Conservation (phyloP, 495 filamentous ascomycete species). For the Astrothelium macrocarpum region DNA sequence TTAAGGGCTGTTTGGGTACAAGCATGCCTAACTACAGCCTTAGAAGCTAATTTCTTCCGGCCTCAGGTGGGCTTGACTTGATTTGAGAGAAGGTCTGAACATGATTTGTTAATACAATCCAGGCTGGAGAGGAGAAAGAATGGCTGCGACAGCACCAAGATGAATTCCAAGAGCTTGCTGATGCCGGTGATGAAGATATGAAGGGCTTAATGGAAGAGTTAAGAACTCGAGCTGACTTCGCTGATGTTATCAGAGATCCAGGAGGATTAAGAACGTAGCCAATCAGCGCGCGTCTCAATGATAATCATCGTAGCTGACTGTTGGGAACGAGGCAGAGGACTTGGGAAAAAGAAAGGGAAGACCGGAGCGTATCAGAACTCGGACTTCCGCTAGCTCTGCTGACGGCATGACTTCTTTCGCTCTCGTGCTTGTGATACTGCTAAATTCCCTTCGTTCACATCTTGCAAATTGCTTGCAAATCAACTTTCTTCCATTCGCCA, state of each 20-base stretch:
- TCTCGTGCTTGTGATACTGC: background rate
- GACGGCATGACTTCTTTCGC: background rate
- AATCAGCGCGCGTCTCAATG: background rate
- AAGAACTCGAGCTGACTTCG: background rate
- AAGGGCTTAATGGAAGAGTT: slow-evolving; percentile 2
- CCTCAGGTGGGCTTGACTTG: background rate
- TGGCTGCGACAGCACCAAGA: background rate
- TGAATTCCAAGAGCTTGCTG: background rate
- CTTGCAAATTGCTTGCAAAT: background rate
- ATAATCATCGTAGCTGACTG: background rate
- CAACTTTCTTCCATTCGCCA: background rate
- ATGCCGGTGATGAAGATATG: background rate
- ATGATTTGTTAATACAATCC: background rate
- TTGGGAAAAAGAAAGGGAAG: background rate
- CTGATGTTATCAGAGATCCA: background rate
- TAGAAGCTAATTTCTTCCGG: background rate
- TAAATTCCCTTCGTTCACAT: background rate
- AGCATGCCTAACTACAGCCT: background rate
- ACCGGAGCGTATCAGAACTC: background rate
- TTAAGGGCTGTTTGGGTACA: background rate
- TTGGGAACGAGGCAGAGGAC: background rate
- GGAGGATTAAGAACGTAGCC: background rate
- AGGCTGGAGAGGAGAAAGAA: background rate
- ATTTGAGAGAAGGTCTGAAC: too few relatives aligned
- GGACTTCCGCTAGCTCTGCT: background rate